phyloP scores from a whole-genome alignment of 768 basidiomycete species.

The Leccinum subgranulosum region DNA sequence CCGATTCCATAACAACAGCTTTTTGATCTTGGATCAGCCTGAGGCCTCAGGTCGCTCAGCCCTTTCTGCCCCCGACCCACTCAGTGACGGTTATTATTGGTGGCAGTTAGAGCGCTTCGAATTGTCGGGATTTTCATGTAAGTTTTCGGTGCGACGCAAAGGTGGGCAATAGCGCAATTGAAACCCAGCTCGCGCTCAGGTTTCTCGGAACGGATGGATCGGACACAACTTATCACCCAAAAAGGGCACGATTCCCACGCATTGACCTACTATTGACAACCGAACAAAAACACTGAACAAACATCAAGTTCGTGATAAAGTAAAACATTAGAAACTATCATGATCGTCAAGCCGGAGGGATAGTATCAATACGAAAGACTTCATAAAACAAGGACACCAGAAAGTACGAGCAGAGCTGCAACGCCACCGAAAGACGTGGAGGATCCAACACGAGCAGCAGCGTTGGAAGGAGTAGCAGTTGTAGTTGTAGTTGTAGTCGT shows the following conservation, averaged over 20 bases:
- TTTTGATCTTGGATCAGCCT: background rate
- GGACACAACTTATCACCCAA: too few species aligned
- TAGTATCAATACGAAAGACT: conserved; percentile 2
- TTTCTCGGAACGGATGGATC: too few species aligned
- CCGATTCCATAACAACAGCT: background rate
- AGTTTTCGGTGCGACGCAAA: too few species aligned
- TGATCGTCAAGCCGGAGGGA: background rate
- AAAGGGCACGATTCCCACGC: too few species aligned
- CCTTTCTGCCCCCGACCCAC: background rate
- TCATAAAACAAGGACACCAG: conserved; percentile 21
- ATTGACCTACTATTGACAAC: too few species aligned
- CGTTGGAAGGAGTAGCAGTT: conserved; percentile 15
- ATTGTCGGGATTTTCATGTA: background rate
- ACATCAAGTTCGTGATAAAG: background rate
- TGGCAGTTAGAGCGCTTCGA: background rate
- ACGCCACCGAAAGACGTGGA: conserved; percentile 19
- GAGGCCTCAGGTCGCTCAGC: background rate
- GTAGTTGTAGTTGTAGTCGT: background rate
- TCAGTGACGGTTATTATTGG: background rate
- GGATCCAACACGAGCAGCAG: conserved; percentile 21
- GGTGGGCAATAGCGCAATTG: background rate
- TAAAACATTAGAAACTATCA: conserved; percentile 6
- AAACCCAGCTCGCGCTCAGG: background rate
- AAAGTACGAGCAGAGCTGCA: conserved; percentile 19
- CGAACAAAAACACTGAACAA: background rate